A percentile compares a stretch with the other conserved stretches of the same genome.
These are phyloP conservation scores for Microstegium vimineum DNA, from an alignment of 176 grass and related monocot genomes.

Conservation along the genomic window DNA sequence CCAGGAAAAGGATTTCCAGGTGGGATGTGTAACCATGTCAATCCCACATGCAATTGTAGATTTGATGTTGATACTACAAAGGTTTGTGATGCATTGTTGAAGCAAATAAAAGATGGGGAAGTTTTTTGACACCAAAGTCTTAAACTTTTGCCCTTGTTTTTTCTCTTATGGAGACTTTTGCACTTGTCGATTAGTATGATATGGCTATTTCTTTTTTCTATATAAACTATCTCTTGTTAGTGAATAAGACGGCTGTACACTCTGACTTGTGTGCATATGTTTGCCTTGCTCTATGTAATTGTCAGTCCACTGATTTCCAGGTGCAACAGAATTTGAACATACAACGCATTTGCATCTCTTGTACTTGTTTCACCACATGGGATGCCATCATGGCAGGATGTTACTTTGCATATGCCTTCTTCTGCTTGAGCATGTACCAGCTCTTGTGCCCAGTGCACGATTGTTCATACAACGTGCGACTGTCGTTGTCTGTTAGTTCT, in stretches of 20 bases:
- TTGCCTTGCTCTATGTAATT: slow-evolving; percentile 1
- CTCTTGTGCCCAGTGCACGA: slow-evolving; percentile 2
- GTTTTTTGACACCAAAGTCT: neutral
- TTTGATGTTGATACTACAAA: slow-evolving; percentile 52
- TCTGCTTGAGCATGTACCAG: neutral
- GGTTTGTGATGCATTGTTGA: slow-evolving; percentile 51
- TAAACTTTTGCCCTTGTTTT: neutral
- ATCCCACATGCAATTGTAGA: slow-evolving; percentile 29
- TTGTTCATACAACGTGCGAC: slow-evolving; percentile 19
- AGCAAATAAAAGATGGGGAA: slow-evolving; percentile 2
- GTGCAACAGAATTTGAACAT: slow-evolving; percentile 5
- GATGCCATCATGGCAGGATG: neutral
- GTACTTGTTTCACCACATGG: slow-evolving; percentile 34
- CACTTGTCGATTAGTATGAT: neutral
- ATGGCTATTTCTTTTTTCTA: neutral
- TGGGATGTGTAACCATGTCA: slow-evolving; percentile 32
- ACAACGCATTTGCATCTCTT: slow-evolving; percentile 2
- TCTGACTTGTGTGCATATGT: neutral
- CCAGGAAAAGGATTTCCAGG: slow-evolving; percentile 48
- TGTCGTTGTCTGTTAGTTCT: slow-evolving; percentile 13
- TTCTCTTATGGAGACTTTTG: neutral
- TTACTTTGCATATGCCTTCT: slow-evolving; percentile 23
- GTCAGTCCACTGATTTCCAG: slow-evolving; percentile 2
- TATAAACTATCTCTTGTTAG: neutral
- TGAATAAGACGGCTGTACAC: neutral